Conservation (phyloP, 2,329 filamentous ascomycete genomes). For the Pseudocercospora fuligena region DNA sequence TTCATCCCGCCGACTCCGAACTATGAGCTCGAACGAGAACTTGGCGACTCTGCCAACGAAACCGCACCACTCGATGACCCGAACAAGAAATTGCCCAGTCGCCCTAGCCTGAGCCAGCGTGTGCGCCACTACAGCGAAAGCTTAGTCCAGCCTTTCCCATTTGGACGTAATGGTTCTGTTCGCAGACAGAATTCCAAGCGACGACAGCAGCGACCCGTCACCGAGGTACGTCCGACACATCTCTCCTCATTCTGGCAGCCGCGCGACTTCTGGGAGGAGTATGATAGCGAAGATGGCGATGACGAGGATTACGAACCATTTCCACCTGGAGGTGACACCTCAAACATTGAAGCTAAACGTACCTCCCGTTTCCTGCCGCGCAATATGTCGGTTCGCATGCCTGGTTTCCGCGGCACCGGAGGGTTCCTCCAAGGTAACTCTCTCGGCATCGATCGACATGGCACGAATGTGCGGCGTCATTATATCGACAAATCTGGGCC, state of each 20-base stretch:
- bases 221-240: slow-evolving; percentile 40
- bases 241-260: slow-evolving; percentile 68
- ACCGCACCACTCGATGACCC: slow-evolving; percentile 11
- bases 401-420: slow-evolving; percentile 47
- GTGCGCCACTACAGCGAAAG: slow-evolving; percentile 54
- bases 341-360: slow-evolving; percentile 39
- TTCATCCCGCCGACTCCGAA: slow-evolving; percentile 60
- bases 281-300: slow-evolving; percentile 49
- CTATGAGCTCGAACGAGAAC: slow-evolving; percentile 51
- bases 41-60: slow-evolving; percentile 26
- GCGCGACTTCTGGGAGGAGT: slow-evolving; percentile 65
- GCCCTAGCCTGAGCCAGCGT: slow-evolving; percentile 48
- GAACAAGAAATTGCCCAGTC: slow-evolving; percentile 34
- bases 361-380: slow-evolving; percentile 32
- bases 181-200: slow-evolving; percentile 19
- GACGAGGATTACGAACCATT: slow-evolving; percentile 43
- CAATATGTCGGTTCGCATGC: slow-evolving; percentile 41
- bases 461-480: slow-evolving; percentile 49
- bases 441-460: slow-evolving; percentile 58
- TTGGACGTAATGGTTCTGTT: slow-evolving; percentile 36
- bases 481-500: slow-evolving; percentile 44
- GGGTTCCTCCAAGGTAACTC: slow-evolving; percentile 61
- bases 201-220: slow-evolving; percentile 17
- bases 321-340: slow-evolving; percentile 53
- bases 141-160: slow-evolving; percentile 47